Percentiles rank a stretch among this genome's conserved stretches.
These are phyloP conservation scores for Fagopyrum tataricum DNA, from an alignment of 148 eudicot genomes.

Conservation along the genomic window DNA sequence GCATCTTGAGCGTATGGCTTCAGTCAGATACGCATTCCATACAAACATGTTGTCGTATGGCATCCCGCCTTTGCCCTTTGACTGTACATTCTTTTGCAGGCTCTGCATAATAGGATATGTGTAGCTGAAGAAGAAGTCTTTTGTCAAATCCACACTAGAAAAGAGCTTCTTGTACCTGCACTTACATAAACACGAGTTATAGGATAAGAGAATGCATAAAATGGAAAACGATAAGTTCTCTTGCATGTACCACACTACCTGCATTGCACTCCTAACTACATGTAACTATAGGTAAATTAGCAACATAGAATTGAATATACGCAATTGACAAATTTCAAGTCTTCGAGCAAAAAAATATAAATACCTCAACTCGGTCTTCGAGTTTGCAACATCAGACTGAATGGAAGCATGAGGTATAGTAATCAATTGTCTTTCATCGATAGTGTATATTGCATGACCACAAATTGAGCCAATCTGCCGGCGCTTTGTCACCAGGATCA, in stretches of 20 bases:
- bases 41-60: constrained; percentile 84
- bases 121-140: constrained; percentile 96
- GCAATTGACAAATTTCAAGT: background rate
- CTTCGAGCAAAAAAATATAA: background rate
- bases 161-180: constrained; percentile 99
- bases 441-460: constrained; percentile 93
- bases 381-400: constrained; percentile 82
- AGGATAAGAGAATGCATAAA: background rate
- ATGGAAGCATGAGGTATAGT: constrained; percentile 81
- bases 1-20: constrained; percentile 54
- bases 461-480: constrained; percentile 87
- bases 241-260: background rate
- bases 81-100: constrained; percentile 80
- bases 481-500: constrained; percentile 81
- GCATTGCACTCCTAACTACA: background rate
- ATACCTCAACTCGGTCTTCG: constrained; percentile 90
- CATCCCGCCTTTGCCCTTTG: constrained; percentile 58
- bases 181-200: background rate
- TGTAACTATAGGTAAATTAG: background rate
- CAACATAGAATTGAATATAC: background rate
- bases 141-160: constrained; percentile 91
- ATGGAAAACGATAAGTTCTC: background rate
- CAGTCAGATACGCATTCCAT: constrained; percentile 87
- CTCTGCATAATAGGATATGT: constrained; percentile 95
- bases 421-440: constrained; percentile 89